Conservation (phyloP, 495 filamentous ascomycete species). For the Podospora conica region DNA sequence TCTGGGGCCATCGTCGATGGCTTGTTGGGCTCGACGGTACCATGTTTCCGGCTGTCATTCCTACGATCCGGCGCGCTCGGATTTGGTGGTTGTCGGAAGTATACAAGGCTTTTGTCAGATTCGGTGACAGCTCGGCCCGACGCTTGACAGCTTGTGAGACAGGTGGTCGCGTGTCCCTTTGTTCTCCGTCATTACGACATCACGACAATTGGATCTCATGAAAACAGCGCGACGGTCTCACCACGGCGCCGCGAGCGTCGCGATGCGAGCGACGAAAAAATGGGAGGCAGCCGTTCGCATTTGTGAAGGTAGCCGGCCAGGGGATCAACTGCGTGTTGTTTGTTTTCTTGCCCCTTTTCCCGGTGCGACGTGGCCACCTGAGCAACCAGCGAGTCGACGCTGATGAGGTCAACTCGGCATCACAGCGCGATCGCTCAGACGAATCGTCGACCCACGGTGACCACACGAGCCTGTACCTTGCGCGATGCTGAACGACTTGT, state of each 20-base stretch:
- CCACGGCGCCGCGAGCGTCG: background rate
- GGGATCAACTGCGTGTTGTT: background rate
- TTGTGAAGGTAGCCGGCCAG: background rate
- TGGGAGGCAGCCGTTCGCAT: background rate
- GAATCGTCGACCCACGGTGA: background rate
- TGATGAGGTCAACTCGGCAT: background rate
- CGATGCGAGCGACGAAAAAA: background rate
- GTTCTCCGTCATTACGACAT: background rate
- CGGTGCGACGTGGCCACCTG: background rate
- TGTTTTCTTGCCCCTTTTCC: background rate
- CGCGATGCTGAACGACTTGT: background rate
- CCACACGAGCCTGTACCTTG: background rate
- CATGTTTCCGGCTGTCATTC: background rate
- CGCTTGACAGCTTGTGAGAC: background rate
- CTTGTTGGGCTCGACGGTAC: background rate
- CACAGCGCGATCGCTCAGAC: background rate
- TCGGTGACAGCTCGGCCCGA: background rate
- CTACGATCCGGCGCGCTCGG: background rate
- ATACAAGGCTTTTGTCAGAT: background rate
- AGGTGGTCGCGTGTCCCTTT: background rate
- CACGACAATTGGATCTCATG: background rate
- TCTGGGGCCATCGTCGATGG: background rate
- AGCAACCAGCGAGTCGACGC: background rate
- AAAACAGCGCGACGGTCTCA: too few relatives aligned
- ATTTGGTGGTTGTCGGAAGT: background rate